Conservation (phyloP, 2,329 filamentous ascomycete species). For the Paecilomyces dactylethromorphus region DNA sequence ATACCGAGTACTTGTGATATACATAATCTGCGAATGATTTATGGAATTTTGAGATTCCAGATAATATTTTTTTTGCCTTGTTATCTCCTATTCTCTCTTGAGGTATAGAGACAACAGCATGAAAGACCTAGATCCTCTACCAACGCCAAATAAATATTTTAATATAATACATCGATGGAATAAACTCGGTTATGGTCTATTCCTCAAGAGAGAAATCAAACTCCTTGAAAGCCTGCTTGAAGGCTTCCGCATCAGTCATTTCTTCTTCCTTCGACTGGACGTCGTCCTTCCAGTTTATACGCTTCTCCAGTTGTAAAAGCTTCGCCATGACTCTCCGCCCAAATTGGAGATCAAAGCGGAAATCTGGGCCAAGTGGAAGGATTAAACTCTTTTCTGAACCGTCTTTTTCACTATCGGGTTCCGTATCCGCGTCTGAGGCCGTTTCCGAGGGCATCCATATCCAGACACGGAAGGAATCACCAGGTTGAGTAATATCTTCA, state of each 20-base stretch:
- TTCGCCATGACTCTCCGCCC: constrained; percentile 83
- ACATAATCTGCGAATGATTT: too few species aligned
- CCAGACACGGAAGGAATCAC: constrained; percentile 74
- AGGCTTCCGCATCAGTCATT: constrained; percentile 66
- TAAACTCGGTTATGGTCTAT: constrained; percentile 3
- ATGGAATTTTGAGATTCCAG: too few species aligned
- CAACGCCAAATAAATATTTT: not conserved
- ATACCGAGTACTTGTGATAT: too few species aligned
- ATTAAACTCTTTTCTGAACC: constrained; percentile 64
- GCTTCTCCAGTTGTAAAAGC: constrained; percentile 68
- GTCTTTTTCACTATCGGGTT: constrained; percentile 2
- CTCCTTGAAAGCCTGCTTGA: constrained; percentile 73
- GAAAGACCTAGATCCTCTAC: not conserved
- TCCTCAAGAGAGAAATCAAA: constrained; percentile 71
- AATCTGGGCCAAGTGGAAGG: constrained; percentile 63
- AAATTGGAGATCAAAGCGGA: constrained; percentile 86
- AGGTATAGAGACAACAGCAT: not conserved
- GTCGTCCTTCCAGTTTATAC: constrained; percentile 82
- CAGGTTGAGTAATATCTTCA: constrained; percentile 36
- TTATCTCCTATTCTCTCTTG: not conserved
- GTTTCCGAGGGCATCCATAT: constrained; percentile 54
- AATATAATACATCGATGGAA: not conserved
- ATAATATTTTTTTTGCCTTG: not conserved
- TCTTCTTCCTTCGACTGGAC: constrained; percentile 73
- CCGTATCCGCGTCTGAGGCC: constrained; percentile 5